These are phyloP conservation scores for Porcisia deanei DNA, from an alignment of 208 protist species.

Conservation along the genomic window DNA sequence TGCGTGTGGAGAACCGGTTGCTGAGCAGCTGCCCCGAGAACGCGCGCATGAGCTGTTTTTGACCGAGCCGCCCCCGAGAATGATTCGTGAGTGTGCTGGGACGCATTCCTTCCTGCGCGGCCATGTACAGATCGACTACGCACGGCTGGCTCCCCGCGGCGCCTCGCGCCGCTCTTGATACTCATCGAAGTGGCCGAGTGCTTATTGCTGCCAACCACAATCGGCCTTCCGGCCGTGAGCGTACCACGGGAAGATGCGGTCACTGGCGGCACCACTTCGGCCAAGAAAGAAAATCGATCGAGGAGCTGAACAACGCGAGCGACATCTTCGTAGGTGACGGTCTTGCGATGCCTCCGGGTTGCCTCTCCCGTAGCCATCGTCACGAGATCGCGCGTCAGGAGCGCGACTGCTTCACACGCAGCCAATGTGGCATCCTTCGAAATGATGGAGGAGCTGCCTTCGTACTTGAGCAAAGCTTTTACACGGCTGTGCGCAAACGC, in stretches of 20 bases:
- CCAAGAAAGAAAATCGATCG: conserved; percentile 73
- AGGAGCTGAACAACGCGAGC: conserved; percentile 54
- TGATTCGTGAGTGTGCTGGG: not conserved
- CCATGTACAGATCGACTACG: conserved; percentile 9
- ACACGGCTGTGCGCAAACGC: conserved; percentile 65
- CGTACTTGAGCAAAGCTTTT: conserved; percentile 67
- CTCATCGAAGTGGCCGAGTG: not conserved
- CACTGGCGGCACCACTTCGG: conserved; percentile 53
- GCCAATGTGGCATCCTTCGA: conserved; percentile 48
- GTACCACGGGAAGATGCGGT: not conserved
- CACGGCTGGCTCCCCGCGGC: not conserved
- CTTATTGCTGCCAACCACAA: conserved; percentile 19
- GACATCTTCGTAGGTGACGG: conserved; percentile 73
- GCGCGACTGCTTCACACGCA: conserved; percentile 57
- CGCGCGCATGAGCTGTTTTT: conserved; percentile 9
- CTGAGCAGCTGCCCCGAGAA: not conserved
- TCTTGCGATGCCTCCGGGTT: conserved; percentile 48
- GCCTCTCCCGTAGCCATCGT: conserved; percentile 52
- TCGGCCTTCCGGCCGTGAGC: conserved; percentile 7
- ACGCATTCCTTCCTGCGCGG: not conserved
- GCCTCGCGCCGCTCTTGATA: not conserved
- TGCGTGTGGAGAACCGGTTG: not conserved
- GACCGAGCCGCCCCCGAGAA: not conserved
- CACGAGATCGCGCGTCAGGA: conserved; percentile 66
- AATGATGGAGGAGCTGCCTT: conserved; percentile 54